These are phyloP conservation scores for Mallotus nudiflorus DNA, from an alignment of 345 rosid species.

Conservation along the genomic window DNA sequence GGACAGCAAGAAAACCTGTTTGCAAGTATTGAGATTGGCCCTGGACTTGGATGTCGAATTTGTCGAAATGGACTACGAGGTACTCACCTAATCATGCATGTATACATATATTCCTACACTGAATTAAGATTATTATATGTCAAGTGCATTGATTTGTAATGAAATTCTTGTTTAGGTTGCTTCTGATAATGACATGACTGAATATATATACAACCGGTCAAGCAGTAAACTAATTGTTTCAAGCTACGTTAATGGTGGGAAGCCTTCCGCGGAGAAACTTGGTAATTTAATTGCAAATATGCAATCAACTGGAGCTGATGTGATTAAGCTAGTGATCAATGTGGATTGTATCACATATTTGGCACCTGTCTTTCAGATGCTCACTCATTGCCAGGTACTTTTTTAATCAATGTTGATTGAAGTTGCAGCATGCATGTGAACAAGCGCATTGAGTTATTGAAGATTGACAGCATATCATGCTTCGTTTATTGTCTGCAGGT, in stretches of 20 bases:
- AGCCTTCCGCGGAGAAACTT: constrained; percentile 44
- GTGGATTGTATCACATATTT: constrained; percentile 50
- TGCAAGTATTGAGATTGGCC: constrained; percentile 37
- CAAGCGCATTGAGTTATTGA: too few relatives aligned
- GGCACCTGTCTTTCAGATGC: constrained; percentile 43
- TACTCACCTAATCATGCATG: background rate
- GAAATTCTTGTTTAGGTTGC: constrained; percentile 28
- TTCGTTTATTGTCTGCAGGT: constrained; percentile 25
- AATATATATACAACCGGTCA: constrained; percentile 24
- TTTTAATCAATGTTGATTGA: background rate
- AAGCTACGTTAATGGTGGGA: constrained; percentile 29
- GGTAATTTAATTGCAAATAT: constrained; percentile 35
- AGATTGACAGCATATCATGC: too few relatives aligned
- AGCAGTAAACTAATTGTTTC: constrained; percentile 49
- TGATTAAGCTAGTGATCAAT: constrained; percentile 38
- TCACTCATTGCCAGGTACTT: constrained; percentile 41
- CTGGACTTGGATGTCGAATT: constrained; percentile 39
- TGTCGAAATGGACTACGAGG: constrained; percentile 52
- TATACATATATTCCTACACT: too few relatives aligned
- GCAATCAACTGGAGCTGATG: constrained; percentile 48
- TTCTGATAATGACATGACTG: constrained; percentile 29
- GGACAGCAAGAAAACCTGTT: constrained; percentile 22
- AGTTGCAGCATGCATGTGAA: too few relatives aligned
- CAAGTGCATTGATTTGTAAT: background rate
- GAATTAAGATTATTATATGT: background rate